Percentiles rank a stretch among this genome's conserved stretches.
Evolutionary conservation across 441 rosid species (phyloP).

Genomic region (Cnidoscolus chayamansa): DNA sequence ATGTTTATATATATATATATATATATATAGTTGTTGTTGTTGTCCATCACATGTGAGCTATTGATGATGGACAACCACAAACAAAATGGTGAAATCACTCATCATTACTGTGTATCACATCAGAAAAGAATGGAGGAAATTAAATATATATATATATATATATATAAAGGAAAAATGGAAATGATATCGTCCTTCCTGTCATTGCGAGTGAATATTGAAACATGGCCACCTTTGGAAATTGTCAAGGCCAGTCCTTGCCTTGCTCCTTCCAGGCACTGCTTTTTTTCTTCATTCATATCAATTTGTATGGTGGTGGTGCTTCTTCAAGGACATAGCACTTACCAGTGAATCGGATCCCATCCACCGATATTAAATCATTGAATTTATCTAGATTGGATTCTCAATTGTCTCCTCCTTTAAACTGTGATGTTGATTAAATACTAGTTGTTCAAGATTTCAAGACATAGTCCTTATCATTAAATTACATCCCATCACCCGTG

Average conservation of each 20-base stretch:
- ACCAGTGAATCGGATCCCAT: too few species aligned
- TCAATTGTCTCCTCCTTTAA: too few species aligned
- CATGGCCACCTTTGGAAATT: slow-evolving; percentile 21
- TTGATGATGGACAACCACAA: slow-evolving; percentile 22
- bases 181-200: slow-evolving; percentile 9
- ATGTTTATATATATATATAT: not conserved
- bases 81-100: slow-evolving; percentile 1
- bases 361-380: too few species aligned
- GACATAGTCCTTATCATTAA: too few species aligned
- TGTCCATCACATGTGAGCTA: slow-evolving; percentile 6
- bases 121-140: not conserved
- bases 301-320: too few species aligned
- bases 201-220: slow-evolving; percentile 23
- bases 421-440: too few species aligned
- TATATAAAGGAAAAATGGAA: not conserved
- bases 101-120: slow-evolving; percentile 14
- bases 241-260: slow-evolving; percentile 4
- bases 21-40: too few species aligned
- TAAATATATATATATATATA: too few species aligned
- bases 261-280: not conserved
- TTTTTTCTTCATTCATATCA: not conserved
- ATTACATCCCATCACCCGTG: too few species aligned
- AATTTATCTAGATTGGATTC: too few species aligned
- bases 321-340: too few species aligned
- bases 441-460: too few species aligned